Evolutionary conservation across 2,329 filamentous ascomycete genomes (phyloP).

Genomic region (Aureobasidium sp.): DNA sequence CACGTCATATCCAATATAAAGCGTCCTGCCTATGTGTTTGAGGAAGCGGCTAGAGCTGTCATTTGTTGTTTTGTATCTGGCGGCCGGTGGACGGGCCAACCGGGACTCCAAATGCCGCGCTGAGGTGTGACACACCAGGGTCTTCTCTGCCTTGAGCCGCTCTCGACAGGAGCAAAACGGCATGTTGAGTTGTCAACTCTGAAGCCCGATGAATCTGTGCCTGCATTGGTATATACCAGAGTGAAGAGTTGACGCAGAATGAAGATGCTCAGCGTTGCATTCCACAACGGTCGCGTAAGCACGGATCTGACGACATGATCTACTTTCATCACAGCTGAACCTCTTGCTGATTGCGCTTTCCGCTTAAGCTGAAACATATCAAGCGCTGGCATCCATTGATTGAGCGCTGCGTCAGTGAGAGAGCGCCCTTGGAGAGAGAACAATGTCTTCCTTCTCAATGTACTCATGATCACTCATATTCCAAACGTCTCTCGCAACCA

Average conservation of each 20-base stretch:
- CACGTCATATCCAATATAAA: constrained; percentile 8
- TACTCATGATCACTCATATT: neutral
- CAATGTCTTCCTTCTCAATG: neutral
- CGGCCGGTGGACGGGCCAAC: constrained; percentile 1
- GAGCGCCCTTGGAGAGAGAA: too few relatives aligned
- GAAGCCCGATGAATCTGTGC: neutral
- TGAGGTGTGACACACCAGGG: neutral
- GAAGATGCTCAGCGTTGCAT: neutral
- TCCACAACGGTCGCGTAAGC: neutral
- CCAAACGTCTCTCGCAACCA: neutral
- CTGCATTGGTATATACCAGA: neutral
- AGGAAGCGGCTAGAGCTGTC: constrained; percentile 1
- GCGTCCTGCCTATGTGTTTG: neutral
- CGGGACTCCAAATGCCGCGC: neutral
- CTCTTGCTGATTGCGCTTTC: too few relatives aligned
- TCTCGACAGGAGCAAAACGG: neutral
- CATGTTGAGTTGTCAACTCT: neutral
- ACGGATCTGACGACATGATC: neutral
- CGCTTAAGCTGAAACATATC: too few relatives aligned
- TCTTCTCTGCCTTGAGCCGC: neutral
- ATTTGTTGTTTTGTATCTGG: constrained; percentile 5
- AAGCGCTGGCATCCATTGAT: too few relatives aligned
- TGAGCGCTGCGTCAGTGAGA: too few relatives aligned
- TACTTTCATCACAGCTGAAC: neutral
- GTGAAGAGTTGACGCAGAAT: neutral